Base-by-base conservation (phyloP, 2,329 filamentous ascomycete genomes). In the Sphaerulina musiva region DNA sequence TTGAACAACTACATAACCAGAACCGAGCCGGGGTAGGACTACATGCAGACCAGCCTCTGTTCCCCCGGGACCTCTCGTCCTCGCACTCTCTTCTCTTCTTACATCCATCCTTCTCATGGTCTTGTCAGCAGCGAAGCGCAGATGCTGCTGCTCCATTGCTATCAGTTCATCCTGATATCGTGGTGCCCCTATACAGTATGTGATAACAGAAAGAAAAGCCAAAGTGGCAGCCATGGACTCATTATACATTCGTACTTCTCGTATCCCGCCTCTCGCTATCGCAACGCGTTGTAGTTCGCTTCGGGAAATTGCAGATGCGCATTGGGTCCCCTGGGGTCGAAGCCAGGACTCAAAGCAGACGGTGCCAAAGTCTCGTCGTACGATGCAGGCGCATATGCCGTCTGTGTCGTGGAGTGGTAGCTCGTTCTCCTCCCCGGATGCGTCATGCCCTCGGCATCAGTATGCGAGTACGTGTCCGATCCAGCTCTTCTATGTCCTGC, bases 261-360 rank as follows among this genome's bases (percentile, higher is more conserved):
- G 23, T 38, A n/a, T 46, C 32, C 23, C 40, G 31, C 9, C 3
- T 14, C 31, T 20, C 48, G 32, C 51, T 51, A 56, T 38, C 53
- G 55, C 41, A 60, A 46, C 10, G 53, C 54, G 42, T 48, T 56
- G 47, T 64, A 64, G 48, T 64, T 63, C 9, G 53, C 60, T n/a
- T 62, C 56, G 9, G 62, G 62, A 42, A 64, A 62, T 9, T 58
- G 48, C 12, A 60, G 56, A 31, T 57, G 53, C 9, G 53, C 58
- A 32, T 51, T 48, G 4, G 59, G 55, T 11, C 48, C 58, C 17
- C 47, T 58, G 6, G 48, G 52, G 14, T 20, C 42, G 12, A 57
- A 52, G 20, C 55, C 57, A 23, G 58, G 58, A 41, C 59, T 57
- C n/a, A 62, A 39, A 9, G 59, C 61, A 26, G 55, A 57, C 8